Evolutionary conservation across 2,329 filamentous ascomycete species (phyloP).

Genomic region (Ceratocystis lukuohia): DNA sequence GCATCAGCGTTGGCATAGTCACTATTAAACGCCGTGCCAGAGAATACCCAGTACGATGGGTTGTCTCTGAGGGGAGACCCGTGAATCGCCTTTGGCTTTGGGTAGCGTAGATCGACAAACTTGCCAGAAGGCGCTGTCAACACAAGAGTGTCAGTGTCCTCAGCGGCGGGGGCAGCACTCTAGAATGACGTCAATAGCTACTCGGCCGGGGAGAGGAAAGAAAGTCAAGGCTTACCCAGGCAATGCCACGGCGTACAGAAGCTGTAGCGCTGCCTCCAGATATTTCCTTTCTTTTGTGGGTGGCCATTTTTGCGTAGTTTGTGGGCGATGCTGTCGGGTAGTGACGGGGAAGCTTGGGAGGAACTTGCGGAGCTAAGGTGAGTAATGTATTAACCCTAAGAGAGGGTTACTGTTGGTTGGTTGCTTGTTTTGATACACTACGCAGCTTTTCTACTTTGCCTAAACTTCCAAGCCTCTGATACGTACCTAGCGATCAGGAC

Average conservation of each 20-base stretch:
- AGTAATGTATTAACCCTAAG: background rate
- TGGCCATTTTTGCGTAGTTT: background rate
- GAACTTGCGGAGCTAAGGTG: background rate
- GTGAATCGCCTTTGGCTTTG: background rate
- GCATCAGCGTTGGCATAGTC: background rate
- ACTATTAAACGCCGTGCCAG: slow-evolving; percentile 1
- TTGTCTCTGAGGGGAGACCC: background rate
- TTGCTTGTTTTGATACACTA: background rate
- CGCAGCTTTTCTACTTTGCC: too few relatives aligned
- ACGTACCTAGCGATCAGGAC: too few relatives aligned
- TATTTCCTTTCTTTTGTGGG: slow-evolving; percentile 7
- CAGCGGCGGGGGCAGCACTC: slow-evolving; percentile 6
- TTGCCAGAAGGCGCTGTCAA: slow-evolving; percentile 43
- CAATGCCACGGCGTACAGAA: slow-evolving; percentile 13
- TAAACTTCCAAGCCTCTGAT: too few relatives aligned
- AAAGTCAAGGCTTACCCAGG: slow-evolving; percentile 12
- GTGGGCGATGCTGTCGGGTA: background rate
- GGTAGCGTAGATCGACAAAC: slow-evolving; percentile 50
- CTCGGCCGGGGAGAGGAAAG: background rate
- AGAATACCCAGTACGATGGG: slow-evolving; percentile 14
- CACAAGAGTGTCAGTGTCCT: slow-evolving; percentile 37
- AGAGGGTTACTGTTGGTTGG: background rate
- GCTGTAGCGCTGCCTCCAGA: slow-evolving; percentile 7
- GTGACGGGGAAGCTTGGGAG: background rate
- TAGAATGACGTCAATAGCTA: background rate